Conservation (phyloP, 139 green algal species). For the Bryopsis sp. region DNA sequence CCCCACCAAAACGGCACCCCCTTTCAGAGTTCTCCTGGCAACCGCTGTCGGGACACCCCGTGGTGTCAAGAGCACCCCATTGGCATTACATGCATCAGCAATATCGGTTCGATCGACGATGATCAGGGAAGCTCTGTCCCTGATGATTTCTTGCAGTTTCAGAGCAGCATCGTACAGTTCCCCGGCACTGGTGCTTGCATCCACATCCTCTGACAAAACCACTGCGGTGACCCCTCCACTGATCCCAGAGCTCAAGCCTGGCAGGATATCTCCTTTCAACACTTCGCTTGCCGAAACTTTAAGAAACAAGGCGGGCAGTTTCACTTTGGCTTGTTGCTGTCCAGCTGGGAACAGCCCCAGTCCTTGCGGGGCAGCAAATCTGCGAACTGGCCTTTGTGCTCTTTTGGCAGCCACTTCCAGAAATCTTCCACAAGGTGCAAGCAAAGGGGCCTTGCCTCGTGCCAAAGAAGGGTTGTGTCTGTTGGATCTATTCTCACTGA, state of each 20-base stretch:
- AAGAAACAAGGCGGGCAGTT: conserved; percentile 60
- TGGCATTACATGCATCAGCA: conserved; percentile 61
- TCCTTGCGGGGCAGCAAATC: no score
- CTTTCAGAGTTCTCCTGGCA: conserved; percentile 63
- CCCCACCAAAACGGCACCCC: conserved; percentile 48
- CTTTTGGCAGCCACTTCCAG: no score
- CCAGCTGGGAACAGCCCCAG: conserved; percentile 49
- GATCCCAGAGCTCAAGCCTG: not conserved
- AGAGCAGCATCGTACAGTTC: conserved; percentile 73
- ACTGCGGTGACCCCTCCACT: conserved; percentile 46
- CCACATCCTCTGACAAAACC: conserved; percentile 35
- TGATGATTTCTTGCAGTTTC: conserved; percentile 52
- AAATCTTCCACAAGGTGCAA: no score
- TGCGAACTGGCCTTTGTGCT: no score
- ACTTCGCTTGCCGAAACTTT: conserved; percentile 32
- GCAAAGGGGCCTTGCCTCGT: no score
- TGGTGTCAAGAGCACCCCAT: conserved; percentile 74
- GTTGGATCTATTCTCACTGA: no score
- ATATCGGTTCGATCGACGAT: conserved; percentile 82
- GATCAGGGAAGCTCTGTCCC: conserved; percentile 66
- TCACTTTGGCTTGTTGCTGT: conserved; percentile 45
- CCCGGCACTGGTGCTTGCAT: conserved; percentile 22
- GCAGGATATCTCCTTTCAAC: conserved; percentile 18
- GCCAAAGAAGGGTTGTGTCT: no score
- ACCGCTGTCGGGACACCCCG: conserved; percentile 79